These are phyloP conservation scores for Ceratobasidium sp. DNA, from an alignment of 1,284 basidiomycete genomes.

Conservation along the genomic window DNA sequence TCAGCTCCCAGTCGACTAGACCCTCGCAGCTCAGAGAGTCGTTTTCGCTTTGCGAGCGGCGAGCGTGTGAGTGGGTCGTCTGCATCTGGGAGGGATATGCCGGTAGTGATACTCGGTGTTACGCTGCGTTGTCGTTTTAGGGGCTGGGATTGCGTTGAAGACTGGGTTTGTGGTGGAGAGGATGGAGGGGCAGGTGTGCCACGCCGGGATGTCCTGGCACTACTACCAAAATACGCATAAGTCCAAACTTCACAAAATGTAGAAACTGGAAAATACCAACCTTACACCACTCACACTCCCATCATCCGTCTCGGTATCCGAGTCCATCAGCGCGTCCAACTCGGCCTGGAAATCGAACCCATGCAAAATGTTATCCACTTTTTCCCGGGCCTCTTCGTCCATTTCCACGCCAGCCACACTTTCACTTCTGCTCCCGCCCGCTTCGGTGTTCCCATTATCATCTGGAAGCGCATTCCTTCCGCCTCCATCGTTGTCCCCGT, in stretches of 20 bases:
- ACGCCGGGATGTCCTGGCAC: constrained; percentile 53
- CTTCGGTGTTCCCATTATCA: constrained; percentile 74
- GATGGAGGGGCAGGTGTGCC: constrained; percentile 64
- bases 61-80: constrained; percentile 62
- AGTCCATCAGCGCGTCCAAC: constrained; percentile 49
- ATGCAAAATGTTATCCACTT: constrained; percentile 51
- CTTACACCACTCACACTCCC: constrained; percentile 43
- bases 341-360: constrained; percentile 46
- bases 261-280: constrained; percentile 39
- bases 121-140: constrained; percentile 78
- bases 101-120: constrained; percentile 72
- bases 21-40: constrained; percentile 63
- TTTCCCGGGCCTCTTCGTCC: constrained; percentile 55
- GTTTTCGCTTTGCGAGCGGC: constrained; percentile 82
- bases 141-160: constrained; percentile 54
- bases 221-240: constrained; percentile 26
- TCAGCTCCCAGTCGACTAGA: constrained; percentile 29
- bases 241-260: background rate
- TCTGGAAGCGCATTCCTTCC: constrained; percentile 80
- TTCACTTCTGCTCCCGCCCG: constrained; percentile 59
- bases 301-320: constrained; percentile 49
- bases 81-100: constrained; percentile 57
- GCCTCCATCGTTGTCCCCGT: constrained; percentile 31
- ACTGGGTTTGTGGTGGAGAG: no score
- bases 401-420: constrained; percentile 40